Percentiles rank a stretch among this genome's conserved stretches.
These are phyloP conservation scores for Dactylellina sp. DNA, from an alignment of 2,329 filamentous ascomycete species.

Conservation along the genomic window DNA sequence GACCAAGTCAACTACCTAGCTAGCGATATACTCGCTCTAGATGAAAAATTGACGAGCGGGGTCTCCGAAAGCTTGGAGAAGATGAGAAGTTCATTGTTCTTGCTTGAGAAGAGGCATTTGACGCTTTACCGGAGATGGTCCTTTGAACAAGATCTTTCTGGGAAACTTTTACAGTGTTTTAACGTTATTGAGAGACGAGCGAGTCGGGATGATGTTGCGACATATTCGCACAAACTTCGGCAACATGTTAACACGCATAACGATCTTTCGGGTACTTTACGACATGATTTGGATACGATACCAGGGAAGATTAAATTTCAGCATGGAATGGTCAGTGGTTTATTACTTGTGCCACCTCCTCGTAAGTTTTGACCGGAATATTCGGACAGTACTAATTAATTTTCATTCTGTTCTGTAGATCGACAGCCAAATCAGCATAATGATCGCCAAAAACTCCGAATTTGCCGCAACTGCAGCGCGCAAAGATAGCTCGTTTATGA, in stretches of 20 bases:
- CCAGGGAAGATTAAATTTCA: slow-evolving; percentile 47
- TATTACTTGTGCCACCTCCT: no score
- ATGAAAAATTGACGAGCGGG: slow-evolving; percentile 25
- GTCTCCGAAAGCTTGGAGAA: slow-evolving; percentile 14
- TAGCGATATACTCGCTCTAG: slow-evolving; percentile 31
- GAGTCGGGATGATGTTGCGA: slow-evolving; percentile 31
- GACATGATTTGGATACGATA: slow-evolving; percentile 40
- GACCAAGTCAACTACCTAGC: slow-evolving; percentile 32
- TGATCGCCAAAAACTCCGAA: slow-evolving; percentile 45
- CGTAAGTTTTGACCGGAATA: neutral
- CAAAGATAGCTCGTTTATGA: slow-evolving; percentile 51
- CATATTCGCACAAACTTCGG: slow-evolving; percentile 23
- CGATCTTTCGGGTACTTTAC: slow-evolving; percentile 30
- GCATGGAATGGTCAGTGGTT: slow-evolving; percentile 39
- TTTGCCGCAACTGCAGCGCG: slow-evolving; percentile 32
- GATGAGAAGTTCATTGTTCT: slow-evolving; percentile 30
- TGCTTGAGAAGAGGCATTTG: slow-evolving; percentile 33
- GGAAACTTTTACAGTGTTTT: slow-evolving; percentile 30
- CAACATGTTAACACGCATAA: slow-evolving; percentile 37
- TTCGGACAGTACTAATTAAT: neutral
- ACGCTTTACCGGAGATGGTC: slow-evolving; percentile 31
- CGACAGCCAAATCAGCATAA: slow-evolving; percentile 45
- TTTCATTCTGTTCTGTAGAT: slow-evolving; percentile 15
- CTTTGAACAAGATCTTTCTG: slow-evolving; percentile 40
- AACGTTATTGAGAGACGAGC: slow-evolving; percentile 30